phyloP scores from a whole-genome alignment of 352 stramenopile genomes.

The Globisporangium emineosum region DNA sequence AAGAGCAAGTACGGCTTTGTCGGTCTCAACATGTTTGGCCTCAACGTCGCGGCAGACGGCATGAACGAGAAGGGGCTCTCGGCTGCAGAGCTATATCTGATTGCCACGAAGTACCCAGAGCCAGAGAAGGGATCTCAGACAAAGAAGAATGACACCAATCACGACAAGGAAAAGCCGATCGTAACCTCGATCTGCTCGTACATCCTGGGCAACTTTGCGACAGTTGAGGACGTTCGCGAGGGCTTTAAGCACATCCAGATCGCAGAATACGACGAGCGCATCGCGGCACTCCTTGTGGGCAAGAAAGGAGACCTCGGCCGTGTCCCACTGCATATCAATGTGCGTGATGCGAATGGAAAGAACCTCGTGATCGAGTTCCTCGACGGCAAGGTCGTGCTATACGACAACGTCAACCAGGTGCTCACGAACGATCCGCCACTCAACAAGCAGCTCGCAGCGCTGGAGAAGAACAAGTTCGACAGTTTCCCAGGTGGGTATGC shows the following conservation, averaged over 20 bases:
- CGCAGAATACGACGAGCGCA: constrained; percentile 41
- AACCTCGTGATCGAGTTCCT: constrained; percentile 77
- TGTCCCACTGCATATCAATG: constrained; percentile 55
- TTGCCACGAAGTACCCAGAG: constrained; percentile 45
- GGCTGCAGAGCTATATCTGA: constrained; percentile 45
- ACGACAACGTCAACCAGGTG: constrained; percentile 65
- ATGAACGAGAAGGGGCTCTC: constrained; percentile 56
- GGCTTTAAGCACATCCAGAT: constrained; percentile 54
- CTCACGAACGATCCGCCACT: constrained; percentile 72
- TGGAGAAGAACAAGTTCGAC: constrained; percentile 29
- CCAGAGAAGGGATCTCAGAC: constrained; percentile 18
- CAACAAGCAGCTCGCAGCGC: constrained; percentile 33
- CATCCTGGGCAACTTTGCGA: constrained; percentile 68
- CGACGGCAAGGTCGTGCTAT: constrained; percentile 41
- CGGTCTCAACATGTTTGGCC: constrained; percentile 44
- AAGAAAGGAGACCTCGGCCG: constrained; percentile 21
- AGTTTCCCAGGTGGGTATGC: constrained; percentile 50
- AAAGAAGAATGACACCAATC: background rate
- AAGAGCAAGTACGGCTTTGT: constrained; percentile 41
- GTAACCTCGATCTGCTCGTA: constrained; percentile 68
- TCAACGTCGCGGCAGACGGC: constrained; percentile 53
- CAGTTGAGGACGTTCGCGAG: constrained; percentile 49
- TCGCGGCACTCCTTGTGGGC: constrained; percentile 26
- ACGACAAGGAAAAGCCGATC: constrained; percentile 35
- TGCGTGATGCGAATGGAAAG: constrained; percentile 58